Evolutionary conservation across 257 asterid species (phyloP).

Genomic region (Solanum chiquidenum): DNA sequence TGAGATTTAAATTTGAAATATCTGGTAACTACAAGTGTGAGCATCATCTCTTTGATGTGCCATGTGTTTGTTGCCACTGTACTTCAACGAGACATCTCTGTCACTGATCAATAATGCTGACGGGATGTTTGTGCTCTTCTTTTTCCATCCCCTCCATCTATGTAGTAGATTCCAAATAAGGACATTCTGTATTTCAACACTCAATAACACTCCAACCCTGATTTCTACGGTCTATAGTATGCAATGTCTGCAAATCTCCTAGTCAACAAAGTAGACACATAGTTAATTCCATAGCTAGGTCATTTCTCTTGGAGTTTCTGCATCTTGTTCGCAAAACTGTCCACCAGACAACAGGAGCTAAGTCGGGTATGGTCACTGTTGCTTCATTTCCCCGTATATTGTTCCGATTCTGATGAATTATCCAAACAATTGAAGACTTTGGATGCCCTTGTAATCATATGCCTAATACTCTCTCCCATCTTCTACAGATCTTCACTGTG

Average conservation of each 20-base stretch:
- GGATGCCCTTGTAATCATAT: neutral
- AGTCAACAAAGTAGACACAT: neutral
- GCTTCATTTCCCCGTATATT: neutral
- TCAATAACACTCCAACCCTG: neutral
- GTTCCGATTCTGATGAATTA: neutral
- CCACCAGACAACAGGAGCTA: neutral
- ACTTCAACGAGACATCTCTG: neutral
- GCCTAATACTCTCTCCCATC: neutral
- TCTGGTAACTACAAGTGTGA: neutral
- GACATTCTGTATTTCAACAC: neutral
- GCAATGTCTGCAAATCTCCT: neutral
- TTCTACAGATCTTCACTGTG: neutral
- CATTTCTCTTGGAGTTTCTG: neutral
- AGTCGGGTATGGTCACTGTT: neutral
- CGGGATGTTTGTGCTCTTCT: neutral
- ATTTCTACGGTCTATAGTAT: neutral
- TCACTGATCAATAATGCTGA: neutral
- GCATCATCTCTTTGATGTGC: neutral
- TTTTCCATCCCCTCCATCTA: neutral
- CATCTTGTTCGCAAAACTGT: neutral
- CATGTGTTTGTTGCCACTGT: neutral
- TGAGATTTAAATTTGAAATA: neutral
- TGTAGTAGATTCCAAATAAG: neutral
- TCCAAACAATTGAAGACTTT: neutral
- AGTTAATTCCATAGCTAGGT: neutral